These are phyloP conservation scores for Verbascum thapsus DNA, from an alignment of 257 asterid species.

Conservation along the genomic window DNA sequence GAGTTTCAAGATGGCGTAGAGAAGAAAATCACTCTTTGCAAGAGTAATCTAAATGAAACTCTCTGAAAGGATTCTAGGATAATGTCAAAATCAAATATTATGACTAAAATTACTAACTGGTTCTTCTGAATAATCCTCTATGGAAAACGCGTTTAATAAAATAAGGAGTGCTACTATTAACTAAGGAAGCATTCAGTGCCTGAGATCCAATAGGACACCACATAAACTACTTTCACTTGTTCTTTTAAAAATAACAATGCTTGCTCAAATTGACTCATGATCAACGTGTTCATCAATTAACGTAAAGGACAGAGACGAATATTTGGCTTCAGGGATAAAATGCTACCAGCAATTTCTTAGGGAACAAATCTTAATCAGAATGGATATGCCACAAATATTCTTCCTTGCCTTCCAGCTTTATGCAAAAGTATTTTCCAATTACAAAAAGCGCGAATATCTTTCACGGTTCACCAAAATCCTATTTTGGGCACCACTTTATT, in stretches of 20 bases:
- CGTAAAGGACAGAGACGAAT: background rate
- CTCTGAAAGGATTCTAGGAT: background rate
- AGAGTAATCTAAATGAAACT: background rate
- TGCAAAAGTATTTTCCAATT: constrained; percentile 20
- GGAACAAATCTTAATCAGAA: constrained; percentile 19
- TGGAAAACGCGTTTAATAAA: background rate
- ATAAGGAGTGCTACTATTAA: background rate
- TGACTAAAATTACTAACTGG: background rate
- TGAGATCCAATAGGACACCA: background rate
- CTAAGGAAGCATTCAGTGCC: background rate
- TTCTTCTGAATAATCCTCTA: background rate
- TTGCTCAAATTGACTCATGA: constrained; percentile 1
- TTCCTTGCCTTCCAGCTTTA: constrained; percentile 24
- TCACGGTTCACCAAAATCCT: background rate
- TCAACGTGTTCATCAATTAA: background rate
- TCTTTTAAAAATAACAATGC: background rate
- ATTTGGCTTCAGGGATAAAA: background rate
- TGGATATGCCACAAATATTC: constrained; percentile 41
- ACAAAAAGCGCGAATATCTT: background rate
- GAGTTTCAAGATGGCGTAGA: background rate
- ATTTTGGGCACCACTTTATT: background rate
- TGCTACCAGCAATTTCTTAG: constrained; percentile 16
- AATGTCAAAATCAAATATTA: background rate
- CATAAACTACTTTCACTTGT: constrained; percentile 1
- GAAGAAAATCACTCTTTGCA: background rate